Evolutionary conservation across 345 rosid genomes (phyloP), one percentile per base, ranked within the genome.

Genomic region (Ricinus communis): DNA sequence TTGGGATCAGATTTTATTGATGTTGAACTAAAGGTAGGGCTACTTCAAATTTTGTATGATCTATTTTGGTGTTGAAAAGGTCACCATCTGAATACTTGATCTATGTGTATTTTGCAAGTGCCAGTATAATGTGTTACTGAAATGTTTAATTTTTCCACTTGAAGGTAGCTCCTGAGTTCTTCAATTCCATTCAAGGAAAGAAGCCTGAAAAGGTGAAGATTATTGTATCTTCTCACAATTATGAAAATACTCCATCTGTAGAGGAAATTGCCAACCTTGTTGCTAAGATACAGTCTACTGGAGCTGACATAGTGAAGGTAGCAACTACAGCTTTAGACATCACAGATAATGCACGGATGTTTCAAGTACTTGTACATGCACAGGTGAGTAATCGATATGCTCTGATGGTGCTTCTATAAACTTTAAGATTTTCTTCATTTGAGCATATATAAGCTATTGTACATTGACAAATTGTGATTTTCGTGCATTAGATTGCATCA

Each of bases 151-250:
- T 68, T 69, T 71, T 22, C 41, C 33, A 50, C 68, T 61, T 81
- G 77, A 77, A 88, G 92, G 92, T 81, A 65, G 90, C 90, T 25
- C 73, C 69, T 4, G 84, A 84, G 24, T 86, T 88, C 65, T 67
- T 76, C 63, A 57, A 36, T 65, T 80, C 79, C 28, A 72, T 86
- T 61, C 84, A 73, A 71, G 82, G 88, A 69, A 82, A 73, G 78
- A 88, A 74, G 70, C 77, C 82, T 56, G 88, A 72, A 65, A 84
- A 83, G 38, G 75, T 68, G 54, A 84, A 80, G 66, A 76, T 86
- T 68, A 85, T 87, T 31, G 87, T 85, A 78, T 87, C 92, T 41
- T 85, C 90, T n/a, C 90, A 87, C 80, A 84, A 85, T 65, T 84
- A 82, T 53, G 76, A 81, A 65, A 74, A 65, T 30, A 86, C 88